Conservation (phyloP, 495 filamentous ascomycete species). For the Paragyromitra xinjiangensis region DNA sequence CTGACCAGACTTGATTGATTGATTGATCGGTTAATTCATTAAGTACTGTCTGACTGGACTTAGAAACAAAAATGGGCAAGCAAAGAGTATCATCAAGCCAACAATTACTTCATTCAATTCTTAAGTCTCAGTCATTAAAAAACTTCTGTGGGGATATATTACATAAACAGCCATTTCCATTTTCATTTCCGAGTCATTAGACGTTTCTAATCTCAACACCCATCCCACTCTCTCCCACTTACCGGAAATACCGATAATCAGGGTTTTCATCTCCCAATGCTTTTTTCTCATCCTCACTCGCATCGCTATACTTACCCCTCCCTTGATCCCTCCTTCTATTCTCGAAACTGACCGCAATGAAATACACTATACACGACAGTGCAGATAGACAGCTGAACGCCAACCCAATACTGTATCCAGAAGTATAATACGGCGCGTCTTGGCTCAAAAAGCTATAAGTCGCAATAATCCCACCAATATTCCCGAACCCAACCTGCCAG, state of each 20-base stretch:
- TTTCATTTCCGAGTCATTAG: neutral
- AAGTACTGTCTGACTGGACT: neutral
- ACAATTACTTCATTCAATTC: neutral
- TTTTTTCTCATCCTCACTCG: conserved; percentile 78
- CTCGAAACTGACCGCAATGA: conserved; percentile 66
- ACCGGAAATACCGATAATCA: conserved; percentile 58
- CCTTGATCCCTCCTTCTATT: conserved; percentile 72
- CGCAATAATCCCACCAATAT: conserved; percentile 90
- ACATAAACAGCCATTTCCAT: neutral
- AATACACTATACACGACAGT: conserved; percentile 69
- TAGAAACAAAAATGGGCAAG: no score
- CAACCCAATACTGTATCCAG: conserved; percentile 81
- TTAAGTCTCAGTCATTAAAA: no score
- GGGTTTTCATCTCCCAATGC: conserved; percentile 73
- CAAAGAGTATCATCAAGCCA: neutral
- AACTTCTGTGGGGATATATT: neutral
- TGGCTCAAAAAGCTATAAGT: conserved; percentile 79
- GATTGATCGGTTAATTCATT: no score
- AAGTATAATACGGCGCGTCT: conserved; percentile 74
- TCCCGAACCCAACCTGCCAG: conserved; percentile 94
- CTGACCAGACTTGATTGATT: no score
- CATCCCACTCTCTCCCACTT: conserved; percentile 57
- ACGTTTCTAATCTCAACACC: neutral
- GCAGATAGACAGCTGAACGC: conserved; percentile 75
- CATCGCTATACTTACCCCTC: conserved; percentile 61